Evolutionary conservation across 257 asterid species (phyloP).

Genomic region (Plantago elongata): DNA sequence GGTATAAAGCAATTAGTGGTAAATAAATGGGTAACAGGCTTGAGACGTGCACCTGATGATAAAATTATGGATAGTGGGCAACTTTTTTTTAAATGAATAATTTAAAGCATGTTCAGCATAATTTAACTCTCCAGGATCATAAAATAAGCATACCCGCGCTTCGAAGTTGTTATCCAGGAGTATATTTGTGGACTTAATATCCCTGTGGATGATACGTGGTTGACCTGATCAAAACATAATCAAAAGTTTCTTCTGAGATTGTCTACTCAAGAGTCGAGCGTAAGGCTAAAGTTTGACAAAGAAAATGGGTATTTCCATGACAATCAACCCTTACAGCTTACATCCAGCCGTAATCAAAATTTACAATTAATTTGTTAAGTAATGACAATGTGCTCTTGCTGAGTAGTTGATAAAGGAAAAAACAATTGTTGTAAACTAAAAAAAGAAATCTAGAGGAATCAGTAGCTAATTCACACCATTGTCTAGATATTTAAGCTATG

Average conservation of each 20-base stretch:
- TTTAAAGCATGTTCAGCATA: neutral
- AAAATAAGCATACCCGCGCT: conserved; percentile 49
- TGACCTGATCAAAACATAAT: conserved; percentile 45
- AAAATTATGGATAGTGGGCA: neutral
- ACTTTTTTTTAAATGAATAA: conserved; percentile 1
- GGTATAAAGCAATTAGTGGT: conserved; percentile 4
- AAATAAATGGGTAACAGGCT: neutral
- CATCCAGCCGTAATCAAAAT: conserved; percentile 9
- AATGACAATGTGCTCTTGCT: neutral
- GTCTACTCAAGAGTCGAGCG: neutral
- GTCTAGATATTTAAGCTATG: neutral
- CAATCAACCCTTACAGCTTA: conserved; percentile 12
- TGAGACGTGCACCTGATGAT: too few species aligned
- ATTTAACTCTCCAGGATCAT: conserved; percentile 5
- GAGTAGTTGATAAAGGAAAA: neutral
- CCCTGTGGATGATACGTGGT: conserved; percentile 90
- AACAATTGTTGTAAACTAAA: neutral
- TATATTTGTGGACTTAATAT: conserved; percentile 80
- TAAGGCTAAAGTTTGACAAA: conserved; percentile 11
- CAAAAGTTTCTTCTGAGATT: conserved; percentile 3
- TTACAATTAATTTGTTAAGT: neutral
- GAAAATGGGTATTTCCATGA: neutral
- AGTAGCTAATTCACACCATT: neutral
- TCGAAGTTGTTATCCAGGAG: conserved; percentile 81
- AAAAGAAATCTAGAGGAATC: neutral